phyloP scores from a whole-genome alignment of 2,329 filamentous ascomycete genomes.

The Phialophora chinensis region DNA sequence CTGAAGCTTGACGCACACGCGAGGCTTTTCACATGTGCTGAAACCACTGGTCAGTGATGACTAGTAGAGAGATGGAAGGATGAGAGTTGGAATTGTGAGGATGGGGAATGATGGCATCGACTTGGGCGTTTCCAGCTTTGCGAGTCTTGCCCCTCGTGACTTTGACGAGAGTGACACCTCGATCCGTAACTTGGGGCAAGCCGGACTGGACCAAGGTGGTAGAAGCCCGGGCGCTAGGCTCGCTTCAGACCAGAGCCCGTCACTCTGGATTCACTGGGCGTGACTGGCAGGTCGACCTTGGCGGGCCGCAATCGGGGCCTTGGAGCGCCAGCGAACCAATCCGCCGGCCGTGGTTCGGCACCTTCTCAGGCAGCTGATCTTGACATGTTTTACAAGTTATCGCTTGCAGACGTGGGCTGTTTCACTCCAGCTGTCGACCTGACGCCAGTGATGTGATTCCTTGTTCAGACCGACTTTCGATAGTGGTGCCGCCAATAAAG shows the following conservation, averaged over 20 bases:
- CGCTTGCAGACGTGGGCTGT: constrained; percentile 2
- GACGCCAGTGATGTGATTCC: neutral
- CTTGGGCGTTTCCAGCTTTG: neutral
- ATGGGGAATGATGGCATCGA: neutral
- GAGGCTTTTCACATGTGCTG: constrained; percentile 1
- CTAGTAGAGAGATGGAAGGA: neutral
- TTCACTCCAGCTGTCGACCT: constrained; percentile 1
- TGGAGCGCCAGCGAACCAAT: neutral
- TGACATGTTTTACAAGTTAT: constrained; percentile 11
- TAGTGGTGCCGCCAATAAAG: neutral
- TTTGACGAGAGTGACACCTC: neutral
- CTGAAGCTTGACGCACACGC: neutral
- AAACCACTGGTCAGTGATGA: constrained; percentile 6
- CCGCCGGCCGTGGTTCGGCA: constrained; percentile 3
- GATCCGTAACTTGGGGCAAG: neutral
- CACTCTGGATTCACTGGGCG: neutral
- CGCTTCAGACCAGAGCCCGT: neutral
- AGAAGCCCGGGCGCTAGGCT: constrained; percentile 1
- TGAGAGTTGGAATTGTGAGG: constrained; percentile 5
- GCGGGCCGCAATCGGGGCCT: neutral
- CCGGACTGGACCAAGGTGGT: neutral
- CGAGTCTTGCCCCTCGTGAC: neutral
- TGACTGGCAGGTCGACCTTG: neutral
- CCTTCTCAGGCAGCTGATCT: constrained; percentile 7
- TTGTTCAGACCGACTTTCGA: constrained; percentile 15